These are phyloP conservation scores for Picea abies DNA, from an alignment of 83 land plant genomes.

Conservation along the genomic window DNA sequence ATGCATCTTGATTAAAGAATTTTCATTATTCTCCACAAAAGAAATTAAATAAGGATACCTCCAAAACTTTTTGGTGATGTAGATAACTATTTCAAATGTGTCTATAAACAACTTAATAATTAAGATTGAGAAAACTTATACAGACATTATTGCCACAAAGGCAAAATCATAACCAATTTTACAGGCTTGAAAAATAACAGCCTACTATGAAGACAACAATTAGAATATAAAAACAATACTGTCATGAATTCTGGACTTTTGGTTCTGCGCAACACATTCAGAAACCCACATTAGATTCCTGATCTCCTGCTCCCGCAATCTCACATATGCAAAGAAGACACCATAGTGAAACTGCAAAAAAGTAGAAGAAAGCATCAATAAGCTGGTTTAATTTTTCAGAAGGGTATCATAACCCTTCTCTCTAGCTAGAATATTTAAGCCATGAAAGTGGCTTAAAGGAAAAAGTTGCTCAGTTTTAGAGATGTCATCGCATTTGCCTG, in stretches of 20 bases:
- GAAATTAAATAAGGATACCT: neutral
- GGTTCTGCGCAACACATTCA: constrained; percentile 99
- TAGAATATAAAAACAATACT: constrained; percentile 96
- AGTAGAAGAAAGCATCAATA: neutral
- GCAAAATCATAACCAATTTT: neutral
- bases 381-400: neutral
- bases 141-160: constrained; percentile 5
- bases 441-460: neutral
- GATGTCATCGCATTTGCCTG: constrained; percentile 52
- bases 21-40: too few relatives aligned
- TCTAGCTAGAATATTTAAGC: neutral
- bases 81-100: neutral
- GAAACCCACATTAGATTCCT: constrained; percentile 99
- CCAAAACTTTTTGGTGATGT: neutral
- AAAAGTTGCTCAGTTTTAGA: neutral
- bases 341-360: constrained; percentile 93
- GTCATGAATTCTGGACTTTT: constrained; percentile 95
- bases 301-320: constrained; percentile 95
- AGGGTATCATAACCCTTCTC: neutral
- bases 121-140: constrained; percentile 1
- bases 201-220: constrained; percentile 5
- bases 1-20: too few relatives aligned
- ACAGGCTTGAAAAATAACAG: neutral
- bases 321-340: constrained; percentile 95
- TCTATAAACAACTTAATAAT: neutral